A percentile compares a stretch with the other conserved stretches of the same genome.
Conservation (phyloP, 192 early-diverging fungal species). For the Coemansia sp. region DNA sequence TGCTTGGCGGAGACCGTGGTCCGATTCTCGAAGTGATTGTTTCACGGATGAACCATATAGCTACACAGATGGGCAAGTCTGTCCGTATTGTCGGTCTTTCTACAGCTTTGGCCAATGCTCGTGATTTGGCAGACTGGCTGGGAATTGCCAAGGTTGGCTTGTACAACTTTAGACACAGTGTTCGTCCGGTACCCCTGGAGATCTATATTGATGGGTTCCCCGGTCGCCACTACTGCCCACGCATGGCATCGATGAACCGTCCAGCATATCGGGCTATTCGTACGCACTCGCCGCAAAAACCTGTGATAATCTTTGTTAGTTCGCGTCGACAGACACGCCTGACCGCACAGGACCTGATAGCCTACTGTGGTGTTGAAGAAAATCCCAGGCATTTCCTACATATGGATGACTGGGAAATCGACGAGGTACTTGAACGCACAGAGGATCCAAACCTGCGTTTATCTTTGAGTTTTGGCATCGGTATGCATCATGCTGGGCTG, state of each 20-base stretch:
- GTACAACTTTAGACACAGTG: constrained; percentile 96
- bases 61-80: constrained; percentile 63
- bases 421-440: constrained; percentile 64
- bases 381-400: constrained; percentile 86
- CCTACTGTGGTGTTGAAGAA: constrained; percentile 88
- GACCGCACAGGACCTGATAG: constrained; percentile 95
- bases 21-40: constrained; percentile 98
- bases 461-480: constrained; percentile 92
- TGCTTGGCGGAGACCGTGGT: constrained; percentile 94
- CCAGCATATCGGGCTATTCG: constrained; percentile 93
- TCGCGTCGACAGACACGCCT: constrained; percentile 95
- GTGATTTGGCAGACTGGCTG: constrained; percentile 95
- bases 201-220: constrained; percentile 97
- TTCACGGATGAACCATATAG: constrained; percentile 97
- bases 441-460: constrained; percentile 76
- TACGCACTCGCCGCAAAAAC: constrained; percentile 89
- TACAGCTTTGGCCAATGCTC: constrained; percentile 95
- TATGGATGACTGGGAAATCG: constrained; percentile 77
- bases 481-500: constrained; percentile 95
- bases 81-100: constrained; percentile 94
- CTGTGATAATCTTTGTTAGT: constrained; percentile 97
- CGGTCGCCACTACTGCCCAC: constrained; percentile 95
- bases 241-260: constrained; percentile 99
- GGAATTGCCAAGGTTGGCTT: constrained; percentile 81
- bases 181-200: constrained; percentile 95